These are phyloP conservation scores for Vitis labrusca DNA, from an alignment of 164 flowering plant genomes.

Conservation along the genomic window DNA sequence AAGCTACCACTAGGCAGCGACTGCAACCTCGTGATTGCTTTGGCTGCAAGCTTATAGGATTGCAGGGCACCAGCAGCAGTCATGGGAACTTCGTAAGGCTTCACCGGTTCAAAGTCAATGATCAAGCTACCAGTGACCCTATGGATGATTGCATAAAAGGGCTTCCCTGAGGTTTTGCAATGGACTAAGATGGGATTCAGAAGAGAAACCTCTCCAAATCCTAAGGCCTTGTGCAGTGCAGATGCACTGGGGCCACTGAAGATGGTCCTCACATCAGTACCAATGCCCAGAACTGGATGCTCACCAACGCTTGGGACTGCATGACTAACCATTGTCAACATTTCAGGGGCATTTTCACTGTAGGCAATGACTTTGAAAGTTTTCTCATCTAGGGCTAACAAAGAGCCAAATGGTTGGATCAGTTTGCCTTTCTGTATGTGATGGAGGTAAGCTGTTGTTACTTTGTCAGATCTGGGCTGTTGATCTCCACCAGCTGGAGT, in stretches of 20 bases:
- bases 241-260: constrained; percentile 79
- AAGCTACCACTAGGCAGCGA: constrained; percentile 79
- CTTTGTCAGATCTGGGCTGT: constrained; percentile 60
- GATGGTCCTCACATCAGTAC: constrained; percentile 69
- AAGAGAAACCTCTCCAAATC: constrained; percentile 71
- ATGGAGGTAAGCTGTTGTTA: constrained; percentile 80
- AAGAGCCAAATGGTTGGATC: constrained; percentile 83
- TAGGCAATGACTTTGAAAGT: constrained; percentile 75
- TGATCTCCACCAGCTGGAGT: constrained; percentile 29
- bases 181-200: constrained; percentile 84
- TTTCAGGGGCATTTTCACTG: constrained; percentile 87
- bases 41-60: constrained; percentile 88
- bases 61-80: constrained; percentile 92
- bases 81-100: constrained; percentile 84
- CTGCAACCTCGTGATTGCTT: constrained; percentile 75
- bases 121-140: constrained; percentile 75
- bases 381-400: constrained; percentile 81
- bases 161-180: constrained; percentile 87
- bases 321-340: constrained; percentile 84
- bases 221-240: constrained; percentile 75
- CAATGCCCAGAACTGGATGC: constrained; percentile 66
- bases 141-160: constrained; percentile 79
- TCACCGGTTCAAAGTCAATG: constrained; percentile 85
- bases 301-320: constrained; percentile 91
- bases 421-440: constrained; percentile 80